Evolutionary conservation across 1,284 basidiomycete genomes (phyloP), one percentile per base, ranked within the genome.

Genomic region (Coniferiporia sulphurascens): DNA sequence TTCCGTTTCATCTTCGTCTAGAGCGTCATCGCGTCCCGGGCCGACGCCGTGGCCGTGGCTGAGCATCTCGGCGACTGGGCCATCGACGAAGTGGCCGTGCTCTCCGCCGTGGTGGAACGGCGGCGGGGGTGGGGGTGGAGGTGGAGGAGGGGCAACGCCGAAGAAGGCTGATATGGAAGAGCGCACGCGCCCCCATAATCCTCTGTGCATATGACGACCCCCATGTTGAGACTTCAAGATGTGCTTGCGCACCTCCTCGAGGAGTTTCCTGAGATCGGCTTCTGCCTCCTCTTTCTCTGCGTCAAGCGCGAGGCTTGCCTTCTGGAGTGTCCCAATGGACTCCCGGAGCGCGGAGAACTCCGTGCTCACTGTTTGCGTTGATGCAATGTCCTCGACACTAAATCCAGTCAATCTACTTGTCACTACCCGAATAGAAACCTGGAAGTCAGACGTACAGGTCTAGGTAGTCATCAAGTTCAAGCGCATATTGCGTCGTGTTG

Each of bases 401-500:
- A 2, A 21, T 27, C 5, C 27, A 5, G 27, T 27, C 5, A 27
- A 3, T 27, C 5, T 27, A 27, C 5, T 27, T 27, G 27, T 27
- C 27, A 27, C 27, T 27, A 27, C 27, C 27, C 27, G 27, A 49
- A 34, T 22, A 15, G 36, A n/a, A 45, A 4, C n/a, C n/a, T n/a
- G 15, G 12, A 41, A 12, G 9, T 41, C 15, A n/a, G 12, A 66
- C 76, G 19, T 65, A 82, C 82, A 68, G 72, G 59, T 80, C 69
- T 10, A 85, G 71, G 62, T 84, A 83, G 7, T 68, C 70, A 54
- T 76, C 75, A 34, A 84, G 72, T 61, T 81, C 76, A 44, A 74
- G 68, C 1, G 82, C 70, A 61, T 92, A 92, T 65, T 89, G 85
- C 1, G 87, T 89, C 2, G 89, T 86, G 70, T 93, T 92, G 56